Evolutionary conservation across 2,329 filamentous ascomycete genomes (phyloP), one percentile per base, ranked within the genome.

Genomic region (Stemphylium beticola): DNA sequence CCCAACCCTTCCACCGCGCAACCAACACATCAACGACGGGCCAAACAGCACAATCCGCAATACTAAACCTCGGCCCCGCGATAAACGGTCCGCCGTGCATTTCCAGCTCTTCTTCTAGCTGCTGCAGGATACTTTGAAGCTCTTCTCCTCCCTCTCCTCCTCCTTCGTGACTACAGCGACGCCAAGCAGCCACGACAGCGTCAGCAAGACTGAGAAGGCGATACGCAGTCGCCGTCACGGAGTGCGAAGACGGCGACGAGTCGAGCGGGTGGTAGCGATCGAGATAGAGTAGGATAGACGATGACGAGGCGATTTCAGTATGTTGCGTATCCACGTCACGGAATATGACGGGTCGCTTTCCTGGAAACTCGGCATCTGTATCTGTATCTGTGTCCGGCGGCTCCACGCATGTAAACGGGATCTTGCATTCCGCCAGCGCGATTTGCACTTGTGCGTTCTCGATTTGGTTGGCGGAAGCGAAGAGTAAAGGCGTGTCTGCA

Each of bases 401-500:
- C 15, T 65, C 65, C 11, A 58, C 39, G 11, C 58, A 14, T 7
- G 48, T 66, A 36, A 58, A 58, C 2, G 44, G 61, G 20, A 62
- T 62, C 54, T 60, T 74, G 12, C 45, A 65, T 61, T 62, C 67
- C 38, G 44, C 68, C n/a, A 67, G 68, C 55, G 49, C 75, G 8
- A 74, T 66, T 39, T 65, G 62, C 4, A 78, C 67, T 40, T 72
- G 72, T 2, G 64, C 54, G 12, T 69, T 74, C 15, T 72, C 65
- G 0, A 72, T 61, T 2, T 44, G 34, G 20, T 73, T 67, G 37
- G 68, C 66, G 3, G 67, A 67, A 1, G 72, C 66, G 41, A 78
- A 78, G 6, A 80, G 61, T 29, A 77, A 73, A 7, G 77, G 76
- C 4, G 63, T 48, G 29, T 76, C 72, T 0, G 69, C 61, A 1